Conservation (phyloP, 2,329 filamentous ascomycete species). For the Phaeoacremonium minimum region DNA sequence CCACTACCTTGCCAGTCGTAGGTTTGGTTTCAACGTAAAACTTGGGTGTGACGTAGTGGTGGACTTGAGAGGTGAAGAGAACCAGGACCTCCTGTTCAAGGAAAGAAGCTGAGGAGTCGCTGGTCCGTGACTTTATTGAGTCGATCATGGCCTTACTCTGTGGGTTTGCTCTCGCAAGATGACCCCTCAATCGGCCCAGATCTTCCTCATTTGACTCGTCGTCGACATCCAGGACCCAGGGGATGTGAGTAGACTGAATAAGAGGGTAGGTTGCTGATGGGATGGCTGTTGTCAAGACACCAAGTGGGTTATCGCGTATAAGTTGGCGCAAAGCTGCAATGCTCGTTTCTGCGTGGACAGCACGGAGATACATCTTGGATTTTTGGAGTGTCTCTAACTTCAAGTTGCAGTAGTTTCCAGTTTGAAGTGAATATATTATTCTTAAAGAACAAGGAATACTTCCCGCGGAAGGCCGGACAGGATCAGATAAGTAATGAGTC, state of each 20-base stretch:
- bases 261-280: conserved; percentile 39
- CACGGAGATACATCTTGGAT: conserved; percentile 51
- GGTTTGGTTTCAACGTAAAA: conserved; percentile 67
- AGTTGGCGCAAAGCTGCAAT: conserved; percentile 47
- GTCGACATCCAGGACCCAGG: conserved; percentile 50
- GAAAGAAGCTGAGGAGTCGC: conserved; percentile 16
- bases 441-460: too few relatives aligned
- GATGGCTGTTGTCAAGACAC: conserved; percentile 60
- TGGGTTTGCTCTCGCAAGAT: conserved; percentile 59
- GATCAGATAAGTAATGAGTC: too few relatives aligned
- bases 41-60: conserved; percentile 66
- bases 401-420: too few relatives aligned
- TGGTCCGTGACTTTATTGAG: conserved; percentile 9
- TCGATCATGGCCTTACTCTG: conserved; percentile 59
- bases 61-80: conserved; percentile 52
- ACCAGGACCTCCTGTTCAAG: conserved; percentile 54
- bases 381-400: too few relatives aligned
- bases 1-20: conserved; percentile 59
- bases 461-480: too few relatives aligned
- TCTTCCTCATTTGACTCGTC: conserved; percentile 33
- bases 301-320: conserved; percentile 56
- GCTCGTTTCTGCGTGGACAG: conserved; percentile 45
- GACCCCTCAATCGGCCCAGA: conserved; percentile 47
- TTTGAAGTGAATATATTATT: too few relatives aligned
- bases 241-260: conserved; percentile 57